Percentiles rank a stretch among this genome's conserved stretches.
Conservation (phyloP, 768 basidiomycete species). For the Epithele typhae region DNA sequence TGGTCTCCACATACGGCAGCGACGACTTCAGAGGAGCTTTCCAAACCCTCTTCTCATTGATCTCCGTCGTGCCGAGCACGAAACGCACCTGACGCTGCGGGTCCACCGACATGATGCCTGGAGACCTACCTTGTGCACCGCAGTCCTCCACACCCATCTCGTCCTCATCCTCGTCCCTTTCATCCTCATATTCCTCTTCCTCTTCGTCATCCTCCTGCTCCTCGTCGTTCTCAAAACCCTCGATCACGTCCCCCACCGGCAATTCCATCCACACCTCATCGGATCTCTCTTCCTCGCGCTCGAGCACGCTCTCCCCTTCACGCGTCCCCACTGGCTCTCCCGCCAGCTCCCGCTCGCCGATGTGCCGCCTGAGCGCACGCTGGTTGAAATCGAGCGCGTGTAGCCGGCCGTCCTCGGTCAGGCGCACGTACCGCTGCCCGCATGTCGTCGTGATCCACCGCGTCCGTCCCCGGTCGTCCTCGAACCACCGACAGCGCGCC, state of each 20-base stretch:
- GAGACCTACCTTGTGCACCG: too few species aligned
- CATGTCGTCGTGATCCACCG: slow-evolving; percentile 30
- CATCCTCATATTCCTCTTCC: background rate
- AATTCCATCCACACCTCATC: too few species aligned
- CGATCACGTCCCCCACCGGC: background rate
- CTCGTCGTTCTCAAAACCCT: too few species aligned
- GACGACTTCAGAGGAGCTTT: slow-evolving; percentile 14
- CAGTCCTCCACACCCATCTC: background rate
- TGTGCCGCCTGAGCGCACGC: slow-evolving; percentile 7
- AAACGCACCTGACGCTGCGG: background rate
- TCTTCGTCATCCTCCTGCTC: background rate
- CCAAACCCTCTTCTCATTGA: slow-evolving; percentile 12
- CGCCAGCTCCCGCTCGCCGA: background rate
- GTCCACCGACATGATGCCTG: too few species aligned
- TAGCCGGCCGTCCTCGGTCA: slow-evolving; percentile 6
- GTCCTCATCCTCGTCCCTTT: background rate
- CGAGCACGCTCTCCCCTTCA: slow-evolving; percentile 4
- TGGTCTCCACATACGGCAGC: slow-evolving; percentile 23
- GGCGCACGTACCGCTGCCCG: slow-evolving; percentile 25
- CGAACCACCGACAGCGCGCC: slow-evolving; percentile 21
- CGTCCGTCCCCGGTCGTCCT: slow-evolving; percentile 16
- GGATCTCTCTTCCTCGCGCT: too few species aligned
- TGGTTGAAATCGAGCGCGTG: slow-evolving; percentile 23
- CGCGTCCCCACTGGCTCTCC: slow-evolving; percentile 1
- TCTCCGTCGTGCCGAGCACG: slow-evolving; percentile 8